Base-by-base conservation (phyloP, 768 basidiomycete genomes). In the Termitomyces eurrhizus region DNA sequence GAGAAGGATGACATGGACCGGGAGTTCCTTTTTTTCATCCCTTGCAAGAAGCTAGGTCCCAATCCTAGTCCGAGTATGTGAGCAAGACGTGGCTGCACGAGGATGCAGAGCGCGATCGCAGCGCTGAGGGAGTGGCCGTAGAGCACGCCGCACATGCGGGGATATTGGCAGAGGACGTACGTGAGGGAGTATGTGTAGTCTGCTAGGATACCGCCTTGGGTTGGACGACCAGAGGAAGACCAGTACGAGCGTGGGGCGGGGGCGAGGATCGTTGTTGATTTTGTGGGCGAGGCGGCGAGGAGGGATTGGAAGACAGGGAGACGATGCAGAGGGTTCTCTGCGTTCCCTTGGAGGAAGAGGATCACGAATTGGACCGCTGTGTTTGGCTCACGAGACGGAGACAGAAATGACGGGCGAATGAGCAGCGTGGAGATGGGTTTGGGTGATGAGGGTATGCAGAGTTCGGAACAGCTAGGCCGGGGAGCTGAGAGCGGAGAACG, bases 1-100 rank as follows among this genome's bases (percentile, higher is more conserved):
- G 42, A 90, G 68, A 65, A 90, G 89, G 75, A 90, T 87, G 2
- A 90, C 88, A 24, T 87, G 80, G 32, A 90, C 86, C 16, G 77
- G 78, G 63, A 85, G 58, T 81, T 73, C 37, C 86, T 80, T 26
- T 86, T 76, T 61, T 78, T 71, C 89, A 92, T 90, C 13, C 88
- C 89, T 68, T 88, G 75, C 59, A 92, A 72, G 74, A 90, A 90
- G 2, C 80, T 74, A 5, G n/a, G n/a, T n/a, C n/a, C n/a, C n/a
- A n/a, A 51, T 41, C 54, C n/a, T 39, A n/a, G 36, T 52, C 33
- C 52, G 2, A 50, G 49, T 16, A 12, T 4, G 24, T 57, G 46
- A 0, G 58, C 55, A 16, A 65, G 63, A 13, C 71, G 26, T 3
- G 67, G 62, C 12, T 73, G 46, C 2, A 68, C 65, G 9, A 80